phyloP scores from a whole-genome alignment of 345 rosid species.

The Nephelium lappaceum region DNA sequence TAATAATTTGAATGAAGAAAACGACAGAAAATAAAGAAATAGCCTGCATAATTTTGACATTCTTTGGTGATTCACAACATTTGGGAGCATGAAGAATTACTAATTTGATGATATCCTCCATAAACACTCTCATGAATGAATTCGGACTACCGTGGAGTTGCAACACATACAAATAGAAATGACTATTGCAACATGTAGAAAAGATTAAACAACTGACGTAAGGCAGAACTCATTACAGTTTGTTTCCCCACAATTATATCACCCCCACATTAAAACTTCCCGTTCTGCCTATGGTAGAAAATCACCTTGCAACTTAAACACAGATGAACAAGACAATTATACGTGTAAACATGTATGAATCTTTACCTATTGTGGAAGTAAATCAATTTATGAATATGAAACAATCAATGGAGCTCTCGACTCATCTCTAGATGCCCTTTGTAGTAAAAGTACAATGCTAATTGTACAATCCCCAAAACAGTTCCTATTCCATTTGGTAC shows the following conservation, averaged over 20 bases:
- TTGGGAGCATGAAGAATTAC: neutral
- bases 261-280: conserved; percentile 12
- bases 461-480: conserved; percentile 69
- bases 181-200: neutral
- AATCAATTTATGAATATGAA: conserved; percentile 35
- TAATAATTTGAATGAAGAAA: neutral
- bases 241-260: neutral
- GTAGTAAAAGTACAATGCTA: conserved; percentile 63
- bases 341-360: neutral
- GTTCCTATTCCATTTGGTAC: conserved; percentile 86
- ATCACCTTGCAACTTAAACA: neutral
- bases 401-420: conserved; percentile 62
- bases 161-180: neutral
- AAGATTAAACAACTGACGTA: neutral
- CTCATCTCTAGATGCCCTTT: conserved; percentile 37
- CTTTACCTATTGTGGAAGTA: neutral
- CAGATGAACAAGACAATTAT: neutral
- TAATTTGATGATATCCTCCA: neutral
- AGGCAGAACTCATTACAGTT: neutral
- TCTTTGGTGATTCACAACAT: neutral
- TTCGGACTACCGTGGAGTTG: neutral
- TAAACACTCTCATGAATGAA: neutral
- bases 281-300: neutral
- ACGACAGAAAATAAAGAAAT: neutral
- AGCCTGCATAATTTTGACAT: neutral